phyloP scores from a whole-genome alignment of 1,284 basidiomycete species.

The Polyporus tsugae region DNA sequence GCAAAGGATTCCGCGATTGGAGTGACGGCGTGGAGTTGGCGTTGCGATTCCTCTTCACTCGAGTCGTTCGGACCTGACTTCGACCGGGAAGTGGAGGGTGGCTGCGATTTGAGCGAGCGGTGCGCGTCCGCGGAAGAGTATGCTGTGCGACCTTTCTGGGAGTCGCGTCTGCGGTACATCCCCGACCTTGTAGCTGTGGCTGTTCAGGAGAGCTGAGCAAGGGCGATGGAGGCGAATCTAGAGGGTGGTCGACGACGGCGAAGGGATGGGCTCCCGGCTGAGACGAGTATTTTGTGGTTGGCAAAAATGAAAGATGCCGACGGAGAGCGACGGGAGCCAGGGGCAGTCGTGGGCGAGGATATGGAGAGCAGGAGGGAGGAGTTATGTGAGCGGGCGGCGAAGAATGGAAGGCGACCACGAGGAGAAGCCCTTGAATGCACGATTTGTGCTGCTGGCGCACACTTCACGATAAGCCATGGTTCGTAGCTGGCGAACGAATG shows the following conservation, averaged over 20 bases:
- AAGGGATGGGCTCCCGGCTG: not conserved
- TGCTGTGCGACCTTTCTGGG: constrained; percentile 27
- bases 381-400: constrained; percentile 26
- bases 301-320: constrained; percentile 11
- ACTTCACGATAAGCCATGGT: constrained; percentile 26
- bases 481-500: not conserved
- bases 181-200: not conserved
- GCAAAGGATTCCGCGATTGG: constrained; percentile 34
- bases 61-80: constrained; percentile 30
- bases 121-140: constrained; percentile 44
- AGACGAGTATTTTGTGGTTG: constrained; percentile 9
- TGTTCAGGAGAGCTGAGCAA: constrained; percentile 1
- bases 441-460: constrained; percentile 15
- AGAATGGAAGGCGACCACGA: constrained; percentile 30
- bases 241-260: not conserved
- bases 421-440: constrained; percentile 14
- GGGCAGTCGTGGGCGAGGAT: constrained; percentile 14
- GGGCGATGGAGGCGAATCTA: not conserved
- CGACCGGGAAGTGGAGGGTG: constrained; percentile 32
- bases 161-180: constrained; percentile 41
- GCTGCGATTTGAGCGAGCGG: constrained; percentile 35
- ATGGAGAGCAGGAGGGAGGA: constrained; percentile 12
- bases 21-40: constrained; percentile 25
- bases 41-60: constrained; percentile 38
- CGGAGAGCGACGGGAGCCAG: constrained; percentile 1